These are phyloP conservation scores for Aspergillus panamensis DNA, from an alignment of 495 filamentous ascomycete genomes.

Conservation along the genomic window DNA sequence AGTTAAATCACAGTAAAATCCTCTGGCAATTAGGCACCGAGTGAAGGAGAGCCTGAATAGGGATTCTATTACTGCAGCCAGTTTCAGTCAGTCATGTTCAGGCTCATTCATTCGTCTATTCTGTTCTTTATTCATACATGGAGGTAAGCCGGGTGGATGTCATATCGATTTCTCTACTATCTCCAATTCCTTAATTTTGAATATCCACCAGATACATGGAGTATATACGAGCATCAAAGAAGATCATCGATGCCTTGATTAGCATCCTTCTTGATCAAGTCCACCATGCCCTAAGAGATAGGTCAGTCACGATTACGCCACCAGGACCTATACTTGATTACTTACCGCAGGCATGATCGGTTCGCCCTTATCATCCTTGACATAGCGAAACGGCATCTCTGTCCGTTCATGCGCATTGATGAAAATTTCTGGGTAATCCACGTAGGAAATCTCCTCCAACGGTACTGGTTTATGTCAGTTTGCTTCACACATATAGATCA, in stretches of 20 bases:
- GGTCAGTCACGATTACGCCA: background rate
- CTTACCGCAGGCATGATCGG: slow-evolving; percentile 88
- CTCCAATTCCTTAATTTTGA: background rate
- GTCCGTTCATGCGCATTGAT: slow-evolving; percentile 90
- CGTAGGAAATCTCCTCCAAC: slow-evolving; percentile 70
- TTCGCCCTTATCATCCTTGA: slow-evolving; percentile 66
- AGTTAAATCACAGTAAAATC: too few species aligned
- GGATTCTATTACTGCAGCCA: too few species aligned
- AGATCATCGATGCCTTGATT: slow-evolving; percentile 88
- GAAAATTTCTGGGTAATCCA: slow-evolving; percentile 83
- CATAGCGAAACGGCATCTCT: slow-evolving; percentile 97
- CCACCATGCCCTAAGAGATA: slow-evolving; percentile 74
- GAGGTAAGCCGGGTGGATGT: too few species aligned
- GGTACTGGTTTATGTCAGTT: slow-evolving; percentile 52
- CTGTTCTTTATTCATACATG: too few species aligned
- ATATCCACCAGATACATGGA: background rate
- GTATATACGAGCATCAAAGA: slow-evolving; percentile 48
- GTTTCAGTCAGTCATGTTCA: too few species aligned
- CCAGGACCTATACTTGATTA: background rate
- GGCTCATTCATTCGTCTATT: too few species aligned
- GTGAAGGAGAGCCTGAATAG: too few species aligned
- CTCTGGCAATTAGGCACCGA: too few species aligned
- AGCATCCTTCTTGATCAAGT: slow-evolving; percentile 88
- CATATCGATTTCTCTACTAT: background rate
- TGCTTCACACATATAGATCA: background rate